Conservation (phyloP, 2,329 filamentous ascomycete genomes). For the Aureobasidium leucospermi region DNA sequence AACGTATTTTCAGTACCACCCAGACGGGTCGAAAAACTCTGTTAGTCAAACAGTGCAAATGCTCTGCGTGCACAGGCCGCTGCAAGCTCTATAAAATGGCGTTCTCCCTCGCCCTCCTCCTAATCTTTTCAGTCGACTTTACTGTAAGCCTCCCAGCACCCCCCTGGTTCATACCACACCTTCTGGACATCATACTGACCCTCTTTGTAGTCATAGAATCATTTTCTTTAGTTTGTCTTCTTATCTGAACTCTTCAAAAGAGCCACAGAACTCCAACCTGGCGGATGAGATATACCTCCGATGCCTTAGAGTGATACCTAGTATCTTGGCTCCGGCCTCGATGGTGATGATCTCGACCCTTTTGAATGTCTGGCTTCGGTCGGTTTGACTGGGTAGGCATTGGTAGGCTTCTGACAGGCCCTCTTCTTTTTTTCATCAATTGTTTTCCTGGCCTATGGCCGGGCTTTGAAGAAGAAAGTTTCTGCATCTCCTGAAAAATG, state of each 20-base stretch:
- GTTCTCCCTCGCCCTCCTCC: conserved; percentile 13
- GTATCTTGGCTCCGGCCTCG: conserved; percentile 13
- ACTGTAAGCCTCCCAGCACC: not conserved
- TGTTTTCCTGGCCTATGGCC: conserved; percentile 5
- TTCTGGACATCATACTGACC: too few relatives aligned
- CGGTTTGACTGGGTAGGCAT: conserved; percentile 17
- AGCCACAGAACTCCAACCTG: conserved; percentile 92
- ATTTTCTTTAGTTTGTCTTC: conserved; percentile 93
- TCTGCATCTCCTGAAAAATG: not conserved
- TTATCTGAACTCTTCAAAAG: conserved; percentile 83
- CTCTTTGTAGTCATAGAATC: too few relatives aligned
- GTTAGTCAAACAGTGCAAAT: conserved; percentile 5
- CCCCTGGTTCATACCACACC: too few relatives aligned
- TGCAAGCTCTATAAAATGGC: conserved; percentile 1
- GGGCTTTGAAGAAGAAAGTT: conserved; percentile 10
- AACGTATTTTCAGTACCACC: not conserved
- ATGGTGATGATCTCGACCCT: conserved; percentile 19
- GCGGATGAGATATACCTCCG: conserved; percentile 86
- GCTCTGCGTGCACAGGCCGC: not conserved
- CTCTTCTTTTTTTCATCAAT: conserved; percentile 10
- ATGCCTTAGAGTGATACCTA: conserved; percentile 74
- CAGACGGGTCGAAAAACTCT: not conserved
- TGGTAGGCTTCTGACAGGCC: conserved; percentile 19
- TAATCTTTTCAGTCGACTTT: conserved; percentile 18
- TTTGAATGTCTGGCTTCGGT: conserved; percentile 17